Base-by-base conservation (phyloP, 768 basidiomycete species). In the Lyophyllum semitale region DNA sequence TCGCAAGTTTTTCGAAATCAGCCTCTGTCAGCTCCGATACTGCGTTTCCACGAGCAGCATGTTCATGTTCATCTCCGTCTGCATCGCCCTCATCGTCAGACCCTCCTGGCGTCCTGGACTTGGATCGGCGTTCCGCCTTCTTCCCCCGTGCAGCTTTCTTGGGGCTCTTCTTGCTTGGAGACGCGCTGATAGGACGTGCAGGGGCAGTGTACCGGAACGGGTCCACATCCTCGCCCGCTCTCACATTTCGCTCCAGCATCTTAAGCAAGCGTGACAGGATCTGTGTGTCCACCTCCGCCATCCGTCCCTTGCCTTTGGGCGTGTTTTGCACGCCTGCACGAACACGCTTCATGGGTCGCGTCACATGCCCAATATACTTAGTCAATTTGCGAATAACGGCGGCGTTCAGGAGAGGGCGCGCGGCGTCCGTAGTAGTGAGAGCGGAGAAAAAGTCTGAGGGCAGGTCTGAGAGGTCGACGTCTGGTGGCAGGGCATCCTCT, bases 221-320 rank as follows among this genome's bases (percentile, higher is more conserved):
- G 56, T 89, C 88, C 8, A 91, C 56, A 57, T 87, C 85, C 66
- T 94, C 90, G 0, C 86, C 89, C 2, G 84, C 81, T 58, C 81
- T 84, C 48, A 95, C 85, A 48, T 84, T 89, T 33, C 94, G 79
- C 62, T 93, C 91, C 2, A 98, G 73, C 15, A 93, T 73, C 69
- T 89, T 91, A 57, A 96, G 67, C 26, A 93, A 61, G 43, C 92
- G 77, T 1, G 80, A 79, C 29, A 97, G 71, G 5, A 78, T 68
- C 6, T 77, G 73, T 0, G 79, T 78, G 41, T 94, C 90, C 18
- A 93, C 78, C 33, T 91, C 85, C 1, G 80, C 80, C 63, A 95
- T 78, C 2, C 83, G 77, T 13, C 81, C 87, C 48, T 79, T 80
- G 4, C 70, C 56, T 25, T 77, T 77, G 1, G 81, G 82, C 0